A percentile compares a stretch with the other conserved stretches of the same genome.
Evolutionary conservation across 805 yeast genomes (phyloP).

Genomic region (Saturnispora halmiae): DNA sequence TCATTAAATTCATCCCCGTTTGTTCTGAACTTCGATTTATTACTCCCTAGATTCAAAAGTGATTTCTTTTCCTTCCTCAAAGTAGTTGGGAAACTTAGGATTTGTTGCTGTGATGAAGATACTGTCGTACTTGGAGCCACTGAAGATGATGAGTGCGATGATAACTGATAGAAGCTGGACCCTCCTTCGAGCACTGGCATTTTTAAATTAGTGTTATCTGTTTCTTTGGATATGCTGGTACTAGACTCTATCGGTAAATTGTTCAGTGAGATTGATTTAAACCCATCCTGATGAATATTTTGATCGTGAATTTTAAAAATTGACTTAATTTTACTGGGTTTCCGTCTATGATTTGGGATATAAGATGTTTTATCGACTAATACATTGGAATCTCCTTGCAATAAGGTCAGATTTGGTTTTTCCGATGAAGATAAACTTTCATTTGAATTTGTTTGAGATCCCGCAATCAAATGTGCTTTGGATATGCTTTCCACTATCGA

Average conservation of each 20-base stretch:
- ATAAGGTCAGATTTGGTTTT: neutral
- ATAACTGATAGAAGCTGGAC: conserved; percentile 4
- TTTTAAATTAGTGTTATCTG: no score
- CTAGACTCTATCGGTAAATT: neutral
- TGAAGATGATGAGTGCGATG: neutral
- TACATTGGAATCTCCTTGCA: neutral
- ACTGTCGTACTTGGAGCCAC: neutral
- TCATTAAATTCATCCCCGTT: conserved; percentile 56
- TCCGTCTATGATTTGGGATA: neutral
- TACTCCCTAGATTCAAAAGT: conserved; percentile 19
- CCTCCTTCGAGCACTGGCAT: no score
- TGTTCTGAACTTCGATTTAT: conserved; percentile 16
- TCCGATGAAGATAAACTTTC: conserved; percentile 6
- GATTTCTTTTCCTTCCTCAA: conserved; percentile 30
- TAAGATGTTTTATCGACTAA: neutral
- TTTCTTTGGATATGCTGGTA: no score
- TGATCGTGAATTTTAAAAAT: neutral
- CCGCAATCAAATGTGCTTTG: neutral
- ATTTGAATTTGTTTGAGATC: neutral
- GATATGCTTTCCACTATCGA: neutral
- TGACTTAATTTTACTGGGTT: neutral
- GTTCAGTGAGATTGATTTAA: neutral
- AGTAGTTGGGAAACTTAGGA: conserved; percentile 41
- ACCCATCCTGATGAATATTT: neutral
- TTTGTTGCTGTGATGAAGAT: conserved; percentile 11